Base-by-base conservation (phyloP, 2,329 filamentous ascomycete species). In the Penicillium sp. region DNA sequence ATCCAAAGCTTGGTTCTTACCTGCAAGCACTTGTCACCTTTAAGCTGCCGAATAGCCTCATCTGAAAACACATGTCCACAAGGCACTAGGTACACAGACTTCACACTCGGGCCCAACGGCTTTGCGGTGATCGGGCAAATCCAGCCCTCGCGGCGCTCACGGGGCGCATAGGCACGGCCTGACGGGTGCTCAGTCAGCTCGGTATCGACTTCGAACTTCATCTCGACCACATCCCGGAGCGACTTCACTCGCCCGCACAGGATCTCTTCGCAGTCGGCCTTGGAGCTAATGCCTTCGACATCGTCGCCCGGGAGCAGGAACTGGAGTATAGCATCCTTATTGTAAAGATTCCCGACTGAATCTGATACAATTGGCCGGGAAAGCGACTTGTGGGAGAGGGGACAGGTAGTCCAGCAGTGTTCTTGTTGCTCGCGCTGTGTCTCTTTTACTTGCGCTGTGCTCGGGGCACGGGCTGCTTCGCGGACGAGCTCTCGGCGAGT, bases 401-500 rank as follows among this genome's bases (percentile, higher is more conserved):
- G 90, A 67, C 94, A 96, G 60, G 87, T 89, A 5, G 84, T 83
- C 94, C 94, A 99, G 66, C 86, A 84, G 74, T 97, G 91, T 57
- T 86, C 84, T 69, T 94, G 88, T 40, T 90, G 89, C 74, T 97
- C 93, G 69, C 88, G 86, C 62, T 88, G 88, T 9, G 89, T 88
- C 61, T 94, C 91, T 77, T 97, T 97, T 55, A 96, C 78, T 78
- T 97, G 89, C 44, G 90, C 87, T 28, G 90, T 83, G 33, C 89
- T 95, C 22, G 89, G 89, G 49, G 86, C 83, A 66, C 90, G 89
- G 40, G 92, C 91, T 28, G 92, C 91, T 74, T 93, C 88, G 76
- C 96, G 96, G 73, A 99, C 94, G 43, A 99, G 89, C 75, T 99
- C 95, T 69, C 91, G 89, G 31, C 95, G 90, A 61, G 89, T 97